Evolutionary conservation across 345 rosid species (phyloP).

Genomic region (Leavenworthia alabamica): DNA sequence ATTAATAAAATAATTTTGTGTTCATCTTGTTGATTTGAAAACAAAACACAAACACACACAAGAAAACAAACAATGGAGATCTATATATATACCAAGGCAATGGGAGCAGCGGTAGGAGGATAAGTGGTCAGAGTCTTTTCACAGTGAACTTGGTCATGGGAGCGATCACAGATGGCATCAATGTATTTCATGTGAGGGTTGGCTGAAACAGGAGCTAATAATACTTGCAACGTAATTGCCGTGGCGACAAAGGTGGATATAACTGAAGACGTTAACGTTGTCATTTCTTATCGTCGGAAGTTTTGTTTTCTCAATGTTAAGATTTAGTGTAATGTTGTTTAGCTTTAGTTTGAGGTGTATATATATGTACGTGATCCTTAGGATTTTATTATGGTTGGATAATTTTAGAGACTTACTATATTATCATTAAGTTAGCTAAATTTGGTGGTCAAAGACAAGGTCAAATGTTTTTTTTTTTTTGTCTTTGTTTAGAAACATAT

Average conservation of each 20-base stretch:
- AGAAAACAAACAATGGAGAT: not conserved
- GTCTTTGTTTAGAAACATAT: no score
- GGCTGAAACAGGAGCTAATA: slow-evolving; percentile 14
- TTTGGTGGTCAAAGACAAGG: no score
- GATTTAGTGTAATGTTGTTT: not conserved
- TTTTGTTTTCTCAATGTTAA: not conserved
- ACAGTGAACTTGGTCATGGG: slow-evolving; percentile 20
- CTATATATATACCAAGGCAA: slow-evolving; percentile 22
- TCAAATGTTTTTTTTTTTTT: no score
- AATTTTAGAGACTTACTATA: no score
- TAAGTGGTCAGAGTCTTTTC: slow-evolving; percentile 13
- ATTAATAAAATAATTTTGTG: not conserved
- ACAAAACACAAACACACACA: not conserved
- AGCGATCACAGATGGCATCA: slow-evolving; percentile 24
- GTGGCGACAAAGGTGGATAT: slow-evolving; percentile 4
- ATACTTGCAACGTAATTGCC: slow-evolving; percentile 18
- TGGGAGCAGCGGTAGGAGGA: slow-evolving; percentile 24
- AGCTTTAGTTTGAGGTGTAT: not conserved
- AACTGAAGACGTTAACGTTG: not conserved
- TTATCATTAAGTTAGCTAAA: no score
- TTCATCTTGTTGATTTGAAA: not conserved
- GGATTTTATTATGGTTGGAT: no score
- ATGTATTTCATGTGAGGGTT: slow-evolving; percentile 28
- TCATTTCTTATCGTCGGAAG: slow-evolving; percentile 19
- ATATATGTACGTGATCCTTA: not conserved